Evolutionary conservation across 148 eudicot genomes (phyloP), one percentile per base, ranked within the genome.

Genomic region (Arbutus unedo): DNA sequence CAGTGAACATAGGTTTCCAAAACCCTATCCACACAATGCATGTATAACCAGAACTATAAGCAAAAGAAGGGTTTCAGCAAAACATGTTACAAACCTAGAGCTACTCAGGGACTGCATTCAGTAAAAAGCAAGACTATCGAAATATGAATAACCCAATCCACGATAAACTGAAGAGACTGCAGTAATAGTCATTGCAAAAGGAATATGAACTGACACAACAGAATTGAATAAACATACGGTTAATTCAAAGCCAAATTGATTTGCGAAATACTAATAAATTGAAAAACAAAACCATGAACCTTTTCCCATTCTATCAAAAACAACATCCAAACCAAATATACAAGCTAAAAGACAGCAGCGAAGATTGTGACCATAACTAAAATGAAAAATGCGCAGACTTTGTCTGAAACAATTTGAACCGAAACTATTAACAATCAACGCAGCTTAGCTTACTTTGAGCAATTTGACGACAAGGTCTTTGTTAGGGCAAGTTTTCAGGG

Each of bases 381-480:
- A n/a, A n/a, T n/a, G n/a, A n/a, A n/a, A n/a, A n/a, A n/a, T n/a
- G n/a, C n/a, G n/a, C n/a, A n/a, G n/a, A n/a, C n/a, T n/a, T n/a
- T n/a, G 14, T 2, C 4, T 23, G 14, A 15, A 4, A 9, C 11
- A 25, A 51, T 4, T 43, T 11, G 31, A 41, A 50, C 53, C 3
- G 4, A 16, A 51, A 31, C 64, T 76, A 23, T 4, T 49, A 21
- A 4, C 62, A 50, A 3, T 54, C 8, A 56, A 3, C 9, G 4
- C 41, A 54, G n/a, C 5, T 60, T 13, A 16, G 5, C 80, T 81
- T 87, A 94, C 99, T 70, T 87, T 87, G 74, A 96, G 94, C n/a
- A 90, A 81, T 76, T 91, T 93, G 23, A 94, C 84, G 86, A 96
- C 83, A 15, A 84, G 79, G 77, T 89, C 94, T 84, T 92, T 93